A percentile compares a stretch with the other conserved stretches of the same genome.
phyloP scores from a whole-genome alignment of 2,329 filamentous ascomycete genomes.

The Stemphylium beticola region DNA sequence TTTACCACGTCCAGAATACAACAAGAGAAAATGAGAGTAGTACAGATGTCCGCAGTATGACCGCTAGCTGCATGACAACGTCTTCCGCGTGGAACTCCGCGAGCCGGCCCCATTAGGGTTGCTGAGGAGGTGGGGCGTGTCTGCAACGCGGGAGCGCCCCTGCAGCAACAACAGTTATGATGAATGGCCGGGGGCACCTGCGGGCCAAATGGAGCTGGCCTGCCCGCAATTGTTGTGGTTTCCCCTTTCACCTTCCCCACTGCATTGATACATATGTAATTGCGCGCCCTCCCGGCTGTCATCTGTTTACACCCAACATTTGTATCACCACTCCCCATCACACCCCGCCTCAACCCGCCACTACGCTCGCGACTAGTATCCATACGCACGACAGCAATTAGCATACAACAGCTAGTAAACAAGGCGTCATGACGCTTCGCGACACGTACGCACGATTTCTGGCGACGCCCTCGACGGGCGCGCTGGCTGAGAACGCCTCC shows the following conservation, averaged over 20 bases:
- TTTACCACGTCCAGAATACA: not conserved
- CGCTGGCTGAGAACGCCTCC: conserved; percentile 54
- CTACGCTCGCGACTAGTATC: conserved; percentile 10
- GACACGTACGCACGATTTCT: conserved; percentile 57
- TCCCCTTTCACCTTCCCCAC: conserved; percentile 21
- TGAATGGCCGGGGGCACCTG: conserved; percentile 9
- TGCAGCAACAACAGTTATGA: conserved; percentile 16
- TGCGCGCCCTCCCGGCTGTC: conserved; percentile 6
- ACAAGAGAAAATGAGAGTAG: not conserved
- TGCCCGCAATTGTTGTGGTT: conserved; percentile 9
- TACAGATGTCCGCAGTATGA: conserved; percentile 1
- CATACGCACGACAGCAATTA: conserved; percentile 19
- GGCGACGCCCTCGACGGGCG: conserved; percentile 50
- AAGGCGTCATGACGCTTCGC: conserved; percentile 34
- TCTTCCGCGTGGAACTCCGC: conserved; percentile 19
- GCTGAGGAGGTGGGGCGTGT: conserved; percentile 13
- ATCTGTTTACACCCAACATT: conserved; percentile 20
- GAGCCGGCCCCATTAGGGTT: conserved; percentile 11
- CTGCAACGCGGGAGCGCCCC: conserved; percentile 13
- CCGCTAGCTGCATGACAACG: conserved; percentile 14
- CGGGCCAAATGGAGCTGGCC: conserved; percentile 8
- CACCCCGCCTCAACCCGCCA: conserved; percentile 17
- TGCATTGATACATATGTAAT: conserved; percentile 6
- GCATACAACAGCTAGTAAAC: conserved; percentile 7
- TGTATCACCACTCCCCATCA: conserved; percentile 11